Evolutionary conservation across 257 asterid species (phyloP).

Genomic region (Mentha longifolia): DNA sequence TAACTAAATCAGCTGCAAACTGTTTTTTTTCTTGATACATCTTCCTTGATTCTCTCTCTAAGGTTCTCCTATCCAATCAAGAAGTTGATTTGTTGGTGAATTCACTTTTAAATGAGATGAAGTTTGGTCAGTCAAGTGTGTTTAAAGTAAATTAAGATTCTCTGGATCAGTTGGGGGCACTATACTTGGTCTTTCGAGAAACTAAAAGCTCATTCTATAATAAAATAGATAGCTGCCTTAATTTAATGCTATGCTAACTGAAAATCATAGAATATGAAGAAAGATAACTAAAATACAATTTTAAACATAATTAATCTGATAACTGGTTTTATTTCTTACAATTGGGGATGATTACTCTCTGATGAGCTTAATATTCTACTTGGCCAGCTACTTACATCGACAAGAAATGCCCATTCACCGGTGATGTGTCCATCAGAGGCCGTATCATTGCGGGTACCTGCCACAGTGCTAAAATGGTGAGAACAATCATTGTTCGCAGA

Average conservation of each 20-base stretch:
- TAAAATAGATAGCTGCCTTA: background rate
- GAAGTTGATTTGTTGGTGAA: background rate
- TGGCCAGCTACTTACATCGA: conserved; percentile 38
- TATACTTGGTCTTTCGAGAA: background rate
- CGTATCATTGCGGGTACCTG: conserved; percentile 55
- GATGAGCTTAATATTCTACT: background rate
- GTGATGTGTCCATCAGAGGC: conserved; percentile 43
- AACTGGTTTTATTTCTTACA: background rate
- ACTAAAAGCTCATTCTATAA: background rate
- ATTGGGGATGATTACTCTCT: background rate
- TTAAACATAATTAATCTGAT: too few relatives aligned
- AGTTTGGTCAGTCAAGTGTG: conserved; percentile 4
- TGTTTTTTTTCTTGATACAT: background rate
- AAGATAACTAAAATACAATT: background rate
- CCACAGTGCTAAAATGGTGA: conserved; percentile 58
- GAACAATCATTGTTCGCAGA: conserved; percentile 53
- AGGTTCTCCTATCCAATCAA: background rate
- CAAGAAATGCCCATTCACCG: conserved; percentile 51
- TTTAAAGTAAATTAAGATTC: background rate
- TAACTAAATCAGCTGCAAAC: background rate
- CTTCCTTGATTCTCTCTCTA: background rate
- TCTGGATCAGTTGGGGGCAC: conserved; percentile 2
- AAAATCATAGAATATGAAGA: background rate
- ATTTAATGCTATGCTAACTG: too few relatives aligned
- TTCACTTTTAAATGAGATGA: background rate